Percentiles rank a stretch among this genome's conserved stretches.
These are phyloP conservation scores for Hypoxylon sp. DNA, from an alignment of 2,329 filamentous ascomycete genomes.

Conservation along the genomic window DNA sequence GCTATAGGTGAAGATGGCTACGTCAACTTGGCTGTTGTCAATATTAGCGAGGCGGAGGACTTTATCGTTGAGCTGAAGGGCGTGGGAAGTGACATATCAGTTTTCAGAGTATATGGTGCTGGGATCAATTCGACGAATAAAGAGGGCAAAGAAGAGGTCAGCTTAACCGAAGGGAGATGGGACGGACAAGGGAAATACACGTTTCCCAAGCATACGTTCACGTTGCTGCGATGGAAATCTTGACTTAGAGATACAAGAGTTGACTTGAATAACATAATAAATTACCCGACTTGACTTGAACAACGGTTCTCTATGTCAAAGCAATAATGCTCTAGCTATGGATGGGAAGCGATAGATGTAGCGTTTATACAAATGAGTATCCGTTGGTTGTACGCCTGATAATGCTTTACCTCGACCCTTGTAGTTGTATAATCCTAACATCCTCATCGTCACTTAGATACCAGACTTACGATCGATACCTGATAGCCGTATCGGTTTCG, in stretches of 20 bases:
- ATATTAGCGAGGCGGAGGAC: conserved; percentile 73
- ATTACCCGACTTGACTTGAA: conserved; percentile 28
- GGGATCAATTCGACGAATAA: conserved; percentile 73
- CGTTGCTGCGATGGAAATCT: conserved; percentile 69
- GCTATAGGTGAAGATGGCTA: conserved; percentile 70
- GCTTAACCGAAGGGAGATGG: conserved; percentile 73
- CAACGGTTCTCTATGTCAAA: conserved; percentile 24
- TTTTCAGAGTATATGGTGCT: conserved; percentile 74
- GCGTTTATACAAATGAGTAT: conserved; percentile 48
- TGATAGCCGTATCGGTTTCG: conserved; percentile 41
- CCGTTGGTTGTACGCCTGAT: conserved; percentile 23
- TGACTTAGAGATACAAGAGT: conserved; percentile 5
- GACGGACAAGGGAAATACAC: conserved; percentile 72
- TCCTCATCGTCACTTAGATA: conserved; percentile 8
- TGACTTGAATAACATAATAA: conserved; percentile 27
- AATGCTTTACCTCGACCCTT: conserved; percentile 35
- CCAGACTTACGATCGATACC: conserved; percentile 26
- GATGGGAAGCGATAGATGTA: conserved; percentile 25
- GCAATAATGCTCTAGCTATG: conserved; percentile 3
- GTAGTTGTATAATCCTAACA: conserved; percentile 40
- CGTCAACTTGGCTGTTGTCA: conserved; percentile 79
- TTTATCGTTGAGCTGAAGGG: conserved; percentile 74
- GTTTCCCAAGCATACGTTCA: conserved; percentile 80
- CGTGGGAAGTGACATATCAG: conserved; percentile 66
- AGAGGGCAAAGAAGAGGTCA: conserved; percentile 73